A percentile compares a stretch with the other conserved stretches of the same genome.
These are phyloP conservation scores for Coniophora puteana DNA, from an alignment of 1,284 basidiomycete species.

Conservation along the genomic window DNA sequence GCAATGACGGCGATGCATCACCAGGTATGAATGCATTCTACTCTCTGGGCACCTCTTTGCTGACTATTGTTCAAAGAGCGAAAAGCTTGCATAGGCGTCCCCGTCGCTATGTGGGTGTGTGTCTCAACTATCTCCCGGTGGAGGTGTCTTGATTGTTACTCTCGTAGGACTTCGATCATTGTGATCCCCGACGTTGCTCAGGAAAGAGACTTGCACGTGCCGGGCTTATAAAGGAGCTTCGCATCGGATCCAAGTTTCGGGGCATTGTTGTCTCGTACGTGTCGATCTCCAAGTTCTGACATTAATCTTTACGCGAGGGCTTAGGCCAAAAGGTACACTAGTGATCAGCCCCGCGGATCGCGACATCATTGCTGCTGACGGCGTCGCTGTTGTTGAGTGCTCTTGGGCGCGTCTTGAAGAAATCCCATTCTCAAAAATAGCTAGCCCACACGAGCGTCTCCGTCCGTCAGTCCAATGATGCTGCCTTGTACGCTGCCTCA, in stretches of 20 bases:
- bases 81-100: conserved; percentile 47
- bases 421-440: conserved; percentile 91
- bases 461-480: conserved; percentile 42
- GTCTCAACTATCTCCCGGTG: neutral
- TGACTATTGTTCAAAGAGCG: neutral
- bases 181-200: conserved; percentile 92
- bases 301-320: neutral
- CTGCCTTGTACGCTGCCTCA: conserved; percentile 3
- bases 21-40: neutral
- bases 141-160: neutral
- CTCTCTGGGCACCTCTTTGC: conserved; percentile 2
- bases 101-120: conserved; percentile 88
- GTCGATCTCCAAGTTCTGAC: neutral
- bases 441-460: conserved; percentile 88
- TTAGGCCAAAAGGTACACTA: conserved; percentile 82
- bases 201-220: conserved; percentile 91
- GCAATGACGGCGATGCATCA: neutral
- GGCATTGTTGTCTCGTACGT: conserved; percentile 92
- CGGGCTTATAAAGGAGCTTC: conserved; percentile 81
- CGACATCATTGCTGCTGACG: conserved; percentile 72
- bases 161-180: conserved; percentile 90
- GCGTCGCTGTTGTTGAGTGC: conserved; percentile 95
- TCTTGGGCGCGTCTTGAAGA: conserved; percentile 96
- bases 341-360: conserved; percentile 84
- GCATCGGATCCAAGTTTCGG: conserved; percentile 84